These are phyloP conservation scores for Colletotrichum graminicola DNA, from an alignment of 2,329 filamentous ascomycete species.

Conservation along the genomic window DNA sequence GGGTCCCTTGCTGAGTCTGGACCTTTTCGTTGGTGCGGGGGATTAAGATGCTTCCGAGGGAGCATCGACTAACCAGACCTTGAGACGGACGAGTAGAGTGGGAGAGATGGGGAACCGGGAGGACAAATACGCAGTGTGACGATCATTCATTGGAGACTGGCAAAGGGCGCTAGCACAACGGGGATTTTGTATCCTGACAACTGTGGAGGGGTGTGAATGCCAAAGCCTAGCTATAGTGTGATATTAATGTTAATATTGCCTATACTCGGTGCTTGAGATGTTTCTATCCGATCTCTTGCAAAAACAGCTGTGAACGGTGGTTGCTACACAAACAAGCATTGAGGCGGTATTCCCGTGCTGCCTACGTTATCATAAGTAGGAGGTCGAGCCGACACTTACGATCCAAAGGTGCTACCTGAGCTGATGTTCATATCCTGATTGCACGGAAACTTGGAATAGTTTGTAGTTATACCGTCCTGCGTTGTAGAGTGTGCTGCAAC, in stretches of 20 bases:
- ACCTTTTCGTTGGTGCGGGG: slow-evolving; percentile 43
- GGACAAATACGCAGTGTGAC: not conserved
- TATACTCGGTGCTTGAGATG: not conserved
- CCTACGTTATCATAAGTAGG: not conserved
- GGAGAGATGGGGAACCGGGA: too few relatives aligned
- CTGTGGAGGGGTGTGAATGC: not conserved
- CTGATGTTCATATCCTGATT: not conserved
- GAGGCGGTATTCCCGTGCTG: not conserved
- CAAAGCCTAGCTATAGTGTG: not conserved
- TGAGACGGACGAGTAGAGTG: not conserved
- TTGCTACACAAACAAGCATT: too few relatives aligned
- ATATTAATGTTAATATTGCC: not conserved
- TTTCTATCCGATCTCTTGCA: not conserved
- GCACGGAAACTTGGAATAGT: too few relatives aligned
- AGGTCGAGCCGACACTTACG: not conserved
- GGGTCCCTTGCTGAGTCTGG: slow-evolving; percentile 42
- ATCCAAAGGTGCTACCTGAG: not conserved
- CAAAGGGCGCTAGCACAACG: not conserved
- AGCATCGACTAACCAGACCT: slow-evolving; percentile 45
- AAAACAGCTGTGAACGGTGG: not conserved
- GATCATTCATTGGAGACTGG: not conserved
- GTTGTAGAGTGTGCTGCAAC: too few relatives aligned
- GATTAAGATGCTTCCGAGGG: slow-evolving; percentile 29
- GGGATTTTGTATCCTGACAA: not conserved
- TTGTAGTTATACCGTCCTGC: too few relatives aligned